Conservation (phyloP, 352 stramenopile genomes). For the Pythium dissimile region DNA sequence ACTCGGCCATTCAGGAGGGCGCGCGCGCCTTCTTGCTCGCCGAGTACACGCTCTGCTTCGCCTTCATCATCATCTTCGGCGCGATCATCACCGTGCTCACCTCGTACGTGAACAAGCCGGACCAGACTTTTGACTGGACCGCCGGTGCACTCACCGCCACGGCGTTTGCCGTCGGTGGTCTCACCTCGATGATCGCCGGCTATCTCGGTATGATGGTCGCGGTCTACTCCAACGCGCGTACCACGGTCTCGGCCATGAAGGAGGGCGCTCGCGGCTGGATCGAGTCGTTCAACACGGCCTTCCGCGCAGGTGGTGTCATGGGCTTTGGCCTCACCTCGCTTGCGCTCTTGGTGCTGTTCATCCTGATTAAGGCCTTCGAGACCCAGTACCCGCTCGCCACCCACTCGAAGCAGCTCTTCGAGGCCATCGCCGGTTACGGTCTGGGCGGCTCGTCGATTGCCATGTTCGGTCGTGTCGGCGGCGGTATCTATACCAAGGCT, state of each 20-base stretch:
- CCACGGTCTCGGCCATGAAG: slow-evolving; percentile 96
- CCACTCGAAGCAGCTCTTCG: slow-evolving; percentile 90
- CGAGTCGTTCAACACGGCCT: slow-evolving; percentile 97
- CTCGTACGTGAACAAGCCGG: slow-evolving; percentile 88
- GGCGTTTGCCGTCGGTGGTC: slow-evolving; percentile 96
- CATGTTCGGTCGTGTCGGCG: slow-evolving; percentile 99
- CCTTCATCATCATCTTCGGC: slow-evolving; percentile 93
- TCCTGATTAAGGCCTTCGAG: slow-evolving; percentile 93
- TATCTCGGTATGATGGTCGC: slow-evolving; percentile 99
- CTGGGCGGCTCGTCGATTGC: slow-evolving; percentile 98
- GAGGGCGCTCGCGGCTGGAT: slow-evolving; percentile 91
- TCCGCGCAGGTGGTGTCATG: slow-evolving; percentile 98
- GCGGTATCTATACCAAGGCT: slow-evolving; percentile 99
- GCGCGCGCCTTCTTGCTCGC: slow-evolving; percentile 97
- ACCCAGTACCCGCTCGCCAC: slow-evolving; percentile 87
- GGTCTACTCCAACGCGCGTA: slow-evolving; percentile 98
- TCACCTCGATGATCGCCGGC: slow-evolving; percentile 96
- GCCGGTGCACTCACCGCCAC: slow-evolving; percentile 93
- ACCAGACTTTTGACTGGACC: slow-evolving; percentile 82
- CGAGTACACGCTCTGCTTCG: slow-evolving; percentile 98
- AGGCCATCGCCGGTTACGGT: slow-evolving; percentile 97
- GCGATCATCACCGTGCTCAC: slow-evolving; percentile 88
- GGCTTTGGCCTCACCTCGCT: slow-evolving; percentile 97
- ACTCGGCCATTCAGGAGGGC: slow-evolving; percentile 96
- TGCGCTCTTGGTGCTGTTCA: slow-evolving; percentile 97